Base-by-base conservation (phyloP, 2,329 filamentous ascomycete species). In the Sphaceloma murrayae region DNA sequence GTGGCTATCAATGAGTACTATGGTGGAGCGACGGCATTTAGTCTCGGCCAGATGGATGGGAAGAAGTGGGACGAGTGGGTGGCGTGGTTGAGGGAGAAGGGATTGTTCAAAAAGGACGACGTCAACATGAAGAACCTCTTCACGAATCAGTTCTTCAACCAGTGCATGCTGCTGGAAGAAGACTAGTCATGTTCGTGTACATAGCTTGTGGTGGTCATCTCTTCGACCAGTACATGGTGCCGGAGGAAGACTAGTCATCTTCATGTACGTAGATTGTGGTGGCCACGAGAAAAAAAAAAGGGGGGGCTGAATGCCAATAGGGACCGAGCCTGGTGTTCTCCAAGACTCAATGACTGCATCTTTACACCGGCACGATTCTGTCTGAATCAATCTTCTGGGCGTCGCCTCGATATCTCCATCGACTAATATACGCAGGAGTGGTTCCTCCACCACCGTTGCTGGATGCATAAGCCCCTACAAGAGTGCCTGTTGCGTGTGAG, bases 381-480 rank as follows among this genome's bases (percentile, higher is more conserved):
- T 27, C 11, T 6, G 24, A 27, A 16, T 40, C 36, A 40, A 40
- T 46, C 58, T 48, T 34, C 43, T 57, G 47, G 57, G 62, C 54
- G 63, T 60, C 2, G 56, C 62, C 62, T 1, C 49, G 55, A 49
- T 73, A 74, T 46, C 56, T 62, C 70, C 72, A 74, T 14, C 66
- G 58, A 4, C 59, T 64, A 38, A 74, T 57, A 53, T 71, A 74
- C 2, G 67, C 69, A 3, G 65, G 61, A 22, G 65, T 65, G 2
- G 52, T 61, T 2, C 62, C 66, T 8, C 61, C 54, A 2, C 63
- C 62, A 0, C 70, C 72, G 49, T 76, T 75, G 19, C 59, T 70
- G 3, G 73, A 75, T 30, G 66, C 67, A 53, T 74, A 76, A 1
- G 68, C 62, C 1, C 72, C 73, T 0, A 77, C 48, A 14, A 76